Base-by-base conservation (phyloP, 163 green algal genomes). In the Chlamydomonas reinhardtii region DNA sequence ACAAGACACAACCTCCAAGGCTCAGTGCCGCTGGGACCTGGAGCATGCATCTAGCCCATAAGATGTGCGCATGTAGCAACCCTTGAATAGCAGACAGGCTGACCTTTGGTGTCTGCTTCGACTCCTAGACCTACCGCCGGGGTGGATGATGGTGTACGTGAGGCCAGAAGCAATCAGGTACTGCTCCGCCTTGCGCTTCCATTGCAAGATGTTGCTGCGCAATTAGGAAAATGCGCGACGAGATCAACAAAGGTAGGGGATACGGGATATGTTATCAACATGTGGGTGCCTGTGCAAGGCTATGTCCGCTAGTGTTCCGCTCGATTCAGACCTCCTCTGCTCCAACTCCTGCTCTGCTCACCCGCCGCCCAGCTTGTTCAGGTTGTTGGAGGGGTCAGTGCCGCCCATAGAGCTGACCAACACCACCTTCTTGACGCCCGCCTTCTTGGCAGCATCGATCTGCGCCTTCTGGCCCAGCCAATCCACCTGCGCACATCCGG, bases 401-500 rank as follows among this genome's bases (percentile, higher is more conserved):
- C 94, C 93, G 17, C 96, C 97, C 96, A 98, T 98, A 88, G 59
- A 93, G 59, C 88, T 89, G 14, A 99, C 91, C 4, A 99, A 54
- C 0, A 99, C 92, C 27, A 98, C 93, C 39, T 97, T 91, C 86
- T 95, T 93, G n/a, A 98, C 91, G 39, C 97, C 97, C 15, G 95
- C 94, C 4, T 88, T 87, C 89, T 95, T 95, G 15, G 96, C 96
- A 2, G 93, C 94, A 84, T 99, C 97, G 56, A 99, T 95, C 88
- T 99, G 97, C 32, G 77, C 82, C 84, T 97, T 98, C 89, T 98
- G 95, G 12, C 96, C 96, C 70, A 96, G 64, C 96, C 96, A 99
- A 87, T 99, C 96, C 25, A 99, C 92, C 91, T 97, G 89, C 34
- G 22, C 1, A 73, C 2, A 27, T 4, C 20, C 61, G 32, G 61